Evolutionary conservation across 768 basidiomycete genomes (phyloP).

Genomic region (Chalciporus pseudorubinellus): DNA sequence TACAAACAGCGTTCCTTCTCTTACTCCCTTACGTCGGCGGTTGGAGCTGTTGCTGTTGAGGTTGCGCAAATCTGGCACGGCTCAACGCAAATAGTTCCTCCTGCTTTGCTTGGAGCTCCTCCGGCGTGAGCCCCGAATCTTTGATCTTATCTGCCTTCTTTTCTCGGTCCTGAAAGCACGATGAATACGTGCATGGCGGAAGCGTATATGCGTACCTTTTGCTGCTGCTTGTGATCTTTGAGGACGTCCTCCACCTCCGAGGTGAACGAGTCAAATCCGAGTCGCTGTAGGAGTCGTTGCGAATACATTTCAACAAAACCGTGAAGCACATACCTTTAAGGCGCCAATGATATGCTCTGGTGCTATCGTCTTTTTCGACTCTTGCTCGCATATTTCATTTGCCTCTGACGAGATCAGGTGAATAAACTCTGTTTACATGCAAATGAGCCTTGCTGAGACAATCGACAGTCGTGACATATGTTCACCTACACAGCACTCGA

Average conservation of each 20-base stretch:
- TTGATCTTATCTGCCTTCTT: slow-evolving; percentile 91
- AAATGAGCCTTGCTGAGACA: slow-evolving; percentile 15
- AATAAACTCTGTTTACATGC: slow-evolving; percentile 76
- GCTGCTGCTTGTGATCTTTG: slow-evolving; percentile 94
- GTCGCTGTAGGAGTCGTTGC: slow-evolving; percentile 49
- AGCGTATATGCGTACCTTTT: slow-evolving; percentile 61
- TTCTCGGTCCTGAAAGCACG: slow-evolving; percentile 66
- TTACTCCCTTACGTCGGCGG: slow-evolving; percentile 1
- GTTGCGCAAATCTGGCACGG: slow-evolving; percentile 72
- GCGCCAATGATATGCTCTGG: slow-evolving; percentile 96
- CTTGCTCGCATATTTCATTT: slow-evolving; percentile 96
- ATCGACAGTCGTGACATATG: slow-evolving; percentile 23
- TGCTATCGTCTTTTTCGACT: slow-evolving; percentile 97
- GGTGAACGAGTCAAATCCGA: slow-evolving; percentile 91
- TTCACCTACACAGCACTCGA: slow-evolving; percentile 99
- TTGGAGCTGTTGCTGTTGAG: slow-evolving; percentile 38
- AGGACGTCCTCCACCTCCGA: slow-evolving; percentile 88
- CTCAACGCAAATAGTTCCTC: slow-evolving; percentile 92
- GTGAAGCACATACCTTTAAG: slow-evolving; percentile 60
- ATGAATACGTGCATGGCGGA: slow-evolving; percentile 4
- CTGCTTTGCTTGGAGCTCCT: slow-evolving; percentile 84
- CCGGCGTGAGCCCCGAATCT: slow-evolving; percentile 85
- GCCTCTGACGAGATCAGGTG: slow-evolving; percentile 96
- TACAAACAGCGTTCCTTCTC: slow-evolving; percentile 1
- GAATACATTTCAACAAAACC: not conserved